A percentile compares a stretch with the other conserved stretches of the same genome.
These are phyloP conservation scores for Graphilbum ipis-grandicollis DNA, from an alignment of 2,329 filamentous ascomycete species.

Conservation along the genomic window DNA sequence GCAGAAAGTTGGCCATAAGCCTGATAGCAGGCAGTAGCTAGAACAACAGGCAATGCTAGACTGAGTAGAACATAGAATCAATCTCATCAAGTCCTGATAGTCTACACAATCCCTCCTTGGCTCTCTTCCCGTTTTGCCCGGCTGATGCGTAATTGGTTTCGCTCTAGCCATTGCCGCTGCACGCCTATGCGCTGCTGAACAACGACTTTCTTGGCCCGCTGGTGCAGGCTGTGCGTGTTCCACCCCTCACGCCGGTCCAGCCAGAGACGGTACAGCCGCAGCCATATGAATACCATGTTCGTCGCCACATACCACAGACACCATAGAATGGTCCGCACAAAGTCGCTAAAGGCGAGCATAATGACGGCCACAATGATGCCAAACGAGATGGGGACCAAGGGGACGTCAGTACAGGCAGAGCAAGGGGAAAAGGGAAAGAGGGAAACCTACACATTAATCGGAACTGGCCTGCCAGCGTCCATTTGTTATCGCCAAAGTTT, in stretches of 20 bases:
- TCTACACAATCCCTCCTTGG: too few relatives aligned
- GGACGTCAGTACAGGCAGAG: background rate
- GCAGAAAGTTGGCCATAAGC: too few relatives aligned
- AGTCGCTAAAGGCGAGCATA: background rate
- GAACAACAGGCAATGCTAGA: too few relatives aligned
- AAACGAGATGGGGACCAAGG: constrained; percentile 3
- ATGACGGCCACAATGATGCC: background rate
- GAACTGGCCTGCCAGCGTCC: background rate
- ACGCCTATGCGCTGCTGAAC: background rate
- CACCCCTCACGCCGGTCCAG: background rate
- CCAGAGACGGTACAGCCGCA: constrained; percentile 2
- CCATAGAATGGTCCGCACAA: background rate
- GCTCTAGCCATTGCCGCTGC: too few relatives aligned
- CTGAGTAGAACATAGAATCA: too few relatives aligned
- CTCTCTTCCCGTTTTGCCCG: background rate
- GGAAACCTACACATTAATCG: constrained; percentile 11
- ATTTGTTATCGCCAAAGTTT: background rate
- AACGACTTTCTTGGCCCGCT: background rate
- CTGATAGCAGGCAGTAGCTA: too few relatives aligned
- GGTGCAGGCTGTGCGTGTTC: background rate
- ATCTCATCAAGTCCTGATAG: too few relatives aligned
- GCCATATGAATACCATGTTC: background rate
- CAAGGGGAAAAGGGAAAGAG: background rate
- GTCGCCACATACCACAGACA: background rate
- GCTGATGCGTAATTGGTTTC: background rate